A percentile compares a stretch with the other conserved stretches of the same genome.
These are phyloP conservation scores for Ophiocordyceps camponoti-rufipedis DNA, from an alignment of 2,329 filamentous ascomycete species.

Conservation along the genomic window DNA sequence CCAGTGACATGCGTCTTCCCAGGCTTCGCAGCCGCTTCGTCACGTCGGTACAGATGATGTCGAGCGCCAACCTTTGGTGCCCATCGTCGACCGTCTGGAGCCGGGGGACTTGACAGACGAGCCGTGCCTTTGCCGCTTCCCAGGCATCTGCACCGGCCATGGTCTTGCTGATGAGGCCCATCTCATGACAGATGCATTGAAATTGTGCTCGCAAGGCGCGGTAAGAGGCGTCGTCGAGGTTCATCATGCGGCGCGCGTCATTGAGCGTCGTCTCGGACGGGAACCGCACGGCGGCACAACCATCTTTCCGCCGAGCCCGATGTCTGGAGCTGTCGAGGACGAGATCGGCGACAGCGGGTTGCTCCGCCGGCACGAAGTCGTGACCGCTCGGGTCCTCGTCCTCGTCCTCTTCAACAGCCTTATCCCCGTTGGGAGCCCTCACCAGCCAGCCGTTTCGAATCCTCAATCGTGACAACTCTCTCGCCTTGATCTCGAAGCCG, in stretches of 20 bases:
- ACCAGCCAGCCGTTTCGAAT: constrained; percentile 51
- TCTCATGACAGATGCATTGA: constrained; percentile 48
- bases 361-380: no score
- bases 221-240: constrained; percentile 45
- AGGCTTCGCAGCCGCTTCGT: constrained; percentile 58
- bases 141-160: constrained; percentile 54
- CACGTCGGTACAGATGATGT: constrained; percentile 65
- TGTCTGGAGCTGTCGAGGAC: no score
- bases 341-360: no score
- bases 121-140: constrained; percentile 49
- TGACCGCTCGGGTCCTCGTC: constrained; percentile 27
- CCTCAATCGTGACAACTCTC: constrained; percentile 52
- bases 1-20: constrained; percentile 49
- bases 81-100: constrained; percentile 42
- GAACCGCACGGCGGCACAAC: constrained; percentile 47
- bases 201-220: constrained; percentile 47
- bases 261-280: constrained; percentile 70
- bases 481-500: constrained; percentile 53
- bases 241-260: constrained; percentile 54
- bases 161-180: constrained; percentile 57
- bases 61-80: constrained; percentile 49
- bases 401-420: constrained; percentile 41
- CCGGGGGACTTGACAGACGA: constrained; percentile 46
- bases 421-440: constrained; percentile 41
- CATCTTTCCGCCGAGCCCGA: no score